These are phyloP conservation scores for Phytophthora syringae DNA, from an alignment of 352 stramenopile genomes.

Conservation along the genomic window DNA sequence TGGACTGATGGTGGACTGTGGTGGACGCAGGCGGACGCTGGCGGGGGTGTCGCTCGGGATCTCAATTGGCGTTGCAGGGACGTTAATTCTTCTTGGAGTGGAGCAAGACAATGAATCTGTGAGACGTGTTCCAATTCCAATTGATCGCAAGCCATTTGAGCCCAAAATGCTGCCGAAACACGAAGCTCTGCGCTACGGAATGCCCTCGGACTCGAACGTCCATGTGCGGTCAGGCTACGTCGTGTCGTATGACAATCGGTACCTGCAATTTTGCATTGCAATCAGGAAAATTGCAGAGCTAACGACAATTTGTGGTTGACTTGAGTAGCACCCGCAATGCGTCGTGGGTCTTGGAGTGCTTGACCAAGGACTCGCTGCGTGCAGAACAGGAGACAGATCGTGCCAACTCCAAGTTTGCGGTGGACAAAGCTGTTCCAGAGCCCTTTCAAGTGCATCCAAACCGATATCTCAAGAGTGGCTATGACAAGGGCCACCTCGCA, in stretches of 20 bases:
- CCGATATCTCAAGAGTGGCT: conserved; percentile 92
- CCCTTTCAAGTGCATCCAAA: conserved; percentile 88
- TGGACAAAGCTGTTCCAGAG: conserved; percentile 74
- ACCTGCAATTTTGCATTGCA: not conserved
- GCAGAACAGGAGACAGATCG: conserved; percentile 76
- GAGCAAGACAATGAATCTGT: conserved; percentile 20
- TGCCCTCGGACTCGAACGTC: conserved; percentile 72
- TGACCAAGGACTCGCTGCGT: conserved; percentile 77
- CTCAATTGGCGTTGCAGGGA: conserved; percentile 55
- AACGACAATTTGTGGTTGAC: not conserved
- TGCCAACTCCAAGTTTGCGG: conserved; percentile 88
- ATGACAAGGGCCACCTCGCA: conserved; percentile 95
- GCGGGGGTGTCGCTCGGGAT: conserved; percentile 57
- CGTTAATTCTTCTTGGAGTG: conserved; percentile 45
- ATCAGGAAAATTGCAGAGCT: not conserved
- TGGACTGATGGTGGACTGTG: conserved; percentile 15
- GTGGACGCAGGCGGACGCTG: conserved; percentile 44
- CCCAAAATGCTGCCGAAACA: conserved; percentile 42
- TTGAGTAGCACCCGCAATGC: conserved; percentile 75
- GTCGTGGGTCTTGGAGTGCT: conserved; percentile 86
- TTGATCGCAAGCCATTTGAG: conserved; percentile 16
- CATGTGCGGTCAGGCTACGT: conserved; percentile 82
- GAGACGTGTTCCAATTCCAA: conserved; percentile 14
- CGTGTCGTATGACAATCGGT: conserved; percentile 88
- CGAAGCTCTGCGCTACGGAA: conserved; percentile 76